A percentile compares a stretch with the other conserved stretches of the same genome.
These are phyloP conservation scores for Stylonectria norvegica DNA, from an alignment of 2,329 filamentous ascomycete species.

Conservation along the genomic window DNA sequence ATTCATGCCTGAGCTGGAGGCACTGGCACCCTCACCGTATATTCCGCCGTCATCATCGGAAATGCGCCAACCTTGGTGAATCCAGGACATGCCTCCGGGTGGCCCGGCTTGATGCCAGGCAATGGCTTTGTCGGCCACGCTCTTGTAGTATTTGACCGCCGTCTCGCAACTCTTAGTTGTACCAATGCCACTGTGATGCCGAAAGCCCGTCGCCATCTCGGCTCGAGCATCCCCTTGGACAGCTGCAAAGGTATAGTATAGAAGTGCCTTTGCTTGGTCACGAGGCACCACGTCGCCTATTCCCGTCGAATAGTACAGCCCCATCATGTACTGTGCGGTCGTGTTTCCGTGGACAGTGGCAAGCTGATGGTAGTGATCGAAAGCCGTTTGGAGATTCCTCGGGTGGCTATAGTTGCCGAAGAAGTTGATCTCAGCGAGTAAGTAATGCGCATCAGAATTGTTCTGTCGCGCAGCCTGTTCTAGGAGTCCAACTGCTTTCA, in stretches of 20 bases:
- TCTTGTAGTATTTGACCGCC: slow-evolving; percentile 85
- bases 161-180: slow-evolving; percentile 81
- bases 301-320: slow-evolving; percentile 92
- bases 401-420: slow-evolving; percentile 91
- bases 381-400: slow-evolving; percentile 74
- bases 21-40: slow-evolving; percentile 93
- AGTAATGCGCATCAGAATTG: slow-evolving; percentile 80
- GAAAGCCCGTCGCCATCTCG: slow-evolving; percentile 89
- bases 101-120: slow-evolving; percentile 84
- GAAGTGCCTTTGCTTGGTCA: slow-evolving; percentile 85
- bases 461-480: slow-evolving; percentile 51
- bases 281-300: slow-evolving; percentile 75
- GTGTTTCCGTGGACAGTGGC: slow-evolving; percentile 77
- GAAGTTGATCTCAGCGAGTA: slow-evolving; percentile 93
- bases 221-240: slow-evolving; percentile 77
- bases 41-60: slow-evolving; percentile 89
- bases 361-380: slow-evolving; percentile 75
- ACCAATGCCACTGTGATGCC: slow-evolving; percentile 81
- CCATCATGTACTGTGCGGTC: slow-evolving; percentile 93
- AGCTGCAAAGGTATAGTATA: slow-evolving; percentile 94
- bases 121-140: slow-evolving; percentile 89
- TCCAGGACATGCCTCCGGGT: slow-evolving; percentile 77
- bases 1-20: slow-evolving; percentile 79
- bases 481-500: slow-evolving; percentile 51
- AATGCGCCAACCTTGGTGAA: slow-evolving; percentile 76